phyloP scores from a whole-genome alignment of 2,329 filamentous ascomycete species.

The Emmonsia crescens region DNA sequence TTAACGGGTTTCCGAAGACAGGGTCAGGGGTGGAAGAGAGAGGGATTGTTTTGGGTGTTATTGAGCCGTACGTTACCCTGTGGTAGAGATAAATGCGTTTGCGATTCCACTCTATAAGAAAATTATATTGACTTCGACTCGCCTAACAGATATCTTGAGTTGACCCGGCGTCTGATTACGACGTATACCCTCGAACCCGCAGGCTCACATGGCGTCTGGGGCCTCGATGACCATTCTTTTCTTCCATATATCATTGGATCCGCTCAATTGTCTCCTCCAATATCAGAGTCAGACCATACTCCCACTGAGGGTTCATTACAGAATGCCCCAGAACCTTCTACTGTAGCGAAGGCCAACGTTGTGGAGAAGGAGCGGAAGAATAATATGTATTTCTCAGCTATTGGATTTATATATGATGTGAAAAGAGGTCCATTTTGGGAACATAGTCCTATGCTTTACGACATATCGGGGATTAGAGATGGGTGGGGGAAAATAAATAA shows the following conservation, averaged over 20 bases:
- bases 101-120: neutral
- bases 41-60: slow-evolving; percentile 66
- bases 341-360: slow-evolving; percentile 53
- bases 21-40: slow-evolving; percentile 52
- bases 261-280: slow-evolving; percentile 72
- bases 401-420: slow-evolving; percentile 95
- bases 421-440: slow-evolving; percentile 96
- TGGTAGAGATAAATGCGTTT: neutral
- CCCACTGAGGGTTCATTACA: slow-evolving; percentile 69
- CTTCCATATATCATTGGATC: slow-evolving; percentile 91
- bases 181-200: slow-evolving; percentile 92
- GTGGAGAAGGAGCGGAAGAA: slow-evolving; percentile 54
- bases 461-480: slow-evolving; percentile 80
- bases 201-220: slow-evolving; percentile 95
- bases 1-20: slow-evolving; percentile 62
- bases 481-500: slow-evolving; percentile 99
- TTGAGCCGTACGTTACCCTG: slow-evolving; percentile 59
- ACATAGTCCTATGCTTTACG: slow-evolving; percentile 86
- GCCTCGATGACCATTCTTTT: slow-evolving; percentile 94
- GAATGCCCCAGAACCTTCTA: slow-evolving; percentile 58
- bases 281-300: slow-evolving; percentile 51
- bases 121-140: neutral
- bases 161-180: slow-evolving; percentile 72
- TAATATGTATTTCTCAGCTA: slow-evolving; percentile 89
- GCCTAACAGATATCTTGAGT: slow-evolving; percentile 56